Evolutionary conservation across 1,284 basidiomycete genomes (phyloP).

Genomic region (Exsudoporus floridanus): DNA sequence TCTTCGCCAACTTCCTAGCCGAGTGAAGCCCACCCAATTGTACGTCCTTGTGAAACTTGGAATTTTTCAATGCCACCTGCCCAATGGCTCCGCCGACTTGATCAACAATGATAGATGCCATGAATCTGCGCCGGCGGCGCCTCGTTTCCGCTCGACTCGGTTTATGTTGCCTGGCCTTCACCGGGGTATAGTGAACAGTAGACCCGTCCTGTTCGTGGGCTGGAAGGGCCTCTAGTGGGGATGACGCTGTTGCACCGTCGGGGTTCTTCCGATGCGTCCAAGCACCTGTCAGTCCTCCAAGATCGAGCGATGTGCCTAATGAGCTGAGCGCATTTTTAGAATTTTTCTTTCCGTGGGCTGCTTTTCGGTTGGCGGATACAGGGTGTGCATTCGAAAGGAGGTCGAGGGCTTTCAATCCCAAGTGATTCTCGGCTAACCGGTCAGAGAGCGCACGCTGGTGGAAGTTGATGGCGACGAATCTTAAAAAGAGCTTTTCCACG

Average conservation of each 20-base stretch:
- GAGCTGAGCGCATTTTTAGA: slow-evolving; percentile 34
- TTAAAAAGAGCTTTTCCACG: slow-evolving; percentile 68
- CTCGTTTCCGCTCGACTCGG: slow-evolving; percentile 37
- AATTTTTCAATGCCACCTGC: slow-evolving; percentile 70
- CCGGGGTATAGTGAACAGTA: slow-evolving; percentile 17
- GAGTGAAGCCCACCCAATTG: slow-evolving; percentile 62
- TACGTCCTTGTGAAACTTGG: slow-evolving; percentile 56
- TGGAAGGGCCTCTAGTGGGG: slow-evolving; percentile 2
- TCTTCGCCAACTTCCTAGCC: slow-evolving; percentile 70
- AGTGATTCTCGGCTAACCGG: slow-evolving; percentile 64
- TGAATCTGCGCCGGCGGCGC: slow-evolving; percentile 49
- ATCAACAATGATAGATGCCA: slow-evolving; percentile 67
- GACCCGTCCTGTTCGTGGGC: slow-evolving; percentile 19
- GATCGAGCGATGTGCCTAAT: slow-evolving; percentile 33
- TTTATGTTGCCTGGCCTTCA: slow-evolving; percentile 19
- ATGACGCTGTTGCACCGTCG: slow-evolving; percentile 14
- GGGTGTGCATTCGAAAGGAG: slow-evolving; percentile 64
- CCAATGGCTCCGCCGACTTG: slow-evolving; percentile 68
- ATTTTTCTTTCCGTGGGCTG: slow-evolving; percentile 38
- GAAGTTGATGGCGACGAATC: slow-evolving; percentile 76
- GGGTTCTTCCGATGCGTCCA: slow-evolving; percentile 30
- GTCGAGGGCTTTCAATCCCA: slow-evolving; percentile 69
- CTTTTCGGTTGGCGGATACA: slow-evolving; percentile 31
- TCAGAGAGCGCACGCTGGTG: slow-evolving; percentile 73
- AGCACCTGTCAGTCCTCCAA: slow-evolving; percentile 25